phyloP scores from a whole-genome alignment of 2,329 filamentous ascomycete genomes.

The Ceratocystis diversiconidia region DNA sequence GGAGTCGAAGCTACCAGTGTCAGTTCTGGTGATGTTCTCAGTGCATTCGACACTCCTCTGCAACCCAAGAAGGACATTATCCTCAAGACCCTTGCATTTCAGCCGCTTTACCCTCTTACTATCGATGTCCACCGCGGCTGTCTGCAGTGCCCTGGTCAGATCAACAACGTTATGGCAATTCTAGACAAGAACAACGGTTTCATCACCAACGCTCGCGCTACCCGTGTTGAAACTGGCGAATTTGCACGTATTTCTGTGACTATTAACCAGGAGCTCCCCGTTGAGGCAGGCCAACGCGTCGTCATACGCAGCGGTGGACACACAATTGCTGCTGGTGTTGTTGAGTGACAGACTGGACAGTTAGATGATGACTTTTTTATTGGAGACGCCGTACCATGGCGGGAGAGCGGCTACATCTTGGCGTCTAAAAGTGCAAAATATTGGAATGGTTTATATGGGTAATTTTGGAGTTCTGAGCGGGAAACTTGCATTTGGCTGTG shows the following conservation, averaged over 20 bases:
- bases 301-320: conserved; percentile 67
- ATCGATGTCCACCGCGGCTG: conserved; percentile 81
- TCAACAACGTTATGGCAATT: conserved; percentile 55
- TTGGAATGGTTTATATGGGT: not conserved
- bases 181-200: conserved; percentile 67
- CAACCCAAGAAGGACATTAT: conserved; percentile 58
- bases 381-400: not conserved
- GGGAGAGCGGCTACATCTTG: not conserved
- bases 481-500: not conserved
- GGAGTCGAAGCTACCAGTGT: conserved; percentile 78
- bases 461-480: not conserved
- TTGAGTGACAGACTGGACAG: conserved; percentile 43
- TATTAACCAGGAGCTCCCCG: conserved; percentile 56
- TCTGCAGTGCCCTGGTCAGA: conserved; percentile 61
- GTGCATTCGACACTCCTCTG: conserved; percentile 52
- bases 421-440: not conserved
- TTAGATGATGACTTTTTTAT: not conserved
- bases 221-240: conserved; percentile 63
- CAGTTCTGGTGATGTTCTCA: conserved; percentile 74
- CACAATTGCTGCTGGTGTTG: conserved; percentile 73
- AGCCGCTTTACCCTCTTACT: conserved; percentile 74
- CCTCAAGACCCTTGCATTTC: conserved; percentile 76
- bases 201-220: conserved; percentile 69
- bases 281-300: conserved; percentile 68
- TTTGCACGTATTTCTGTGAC: conserved; percentile 67